Evolutionary conservation across 176 grass and related monocot genomes (phyloP).

Genomic region (Paspalum notatum): DNA sequence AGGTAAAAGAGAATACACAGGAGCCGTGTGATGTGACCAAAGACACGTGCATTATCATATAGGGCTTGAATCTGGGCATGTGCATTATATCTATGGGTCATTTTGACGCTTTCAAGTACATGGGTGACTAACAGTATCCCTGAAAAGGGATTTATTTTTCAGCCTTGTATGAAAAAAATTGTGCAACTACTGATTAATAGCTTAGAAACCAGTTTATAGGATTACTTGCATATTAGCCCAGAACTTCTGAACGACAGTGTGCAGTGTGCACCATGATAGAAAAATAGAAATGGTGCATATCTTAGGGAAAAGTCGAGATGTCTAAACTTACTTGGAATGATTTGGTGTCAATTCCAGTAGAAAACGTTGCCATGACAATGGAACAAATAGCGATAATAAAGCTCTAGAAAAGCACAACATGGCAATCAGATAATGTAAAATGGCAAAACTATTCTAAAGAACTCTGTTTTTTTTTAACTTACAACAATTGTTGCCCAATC

Average conservation of each 20-base stretch:
- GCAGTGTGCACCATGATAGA: not conserved
- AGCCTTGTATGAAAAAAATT: not conserved
- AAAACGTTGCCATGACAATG: constrained; percentile 93
- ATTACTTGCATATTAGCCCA: not conserved
- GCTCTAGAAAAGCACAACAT: constrained; percentile 55
- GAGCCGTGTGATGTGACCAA: not conserved
- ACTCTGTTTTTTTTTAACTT: constrained; percentile 23
- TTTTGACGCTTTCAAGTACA: not conserved
- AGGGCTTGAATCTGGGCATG: too few species aligned
- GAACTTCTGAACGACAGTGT: not conserved
- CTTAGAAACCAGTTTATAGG: not conserved
- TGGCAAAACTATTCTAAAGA: not conserved
- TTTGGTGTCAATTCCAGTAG: constrained; percentile 80
- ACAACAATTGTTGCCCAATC: constrained; percentile 73
- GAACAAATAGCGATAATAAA: constrained; percentile 85
- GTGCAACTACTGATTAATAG: not conserved
- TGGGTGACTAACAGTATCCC: not conserved
- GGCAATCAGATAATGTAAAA: not conserved
- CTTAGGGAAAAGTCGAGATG: not conserved
- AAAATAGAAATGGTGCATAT: not conserved
- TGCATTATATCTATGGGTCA: not conserved
- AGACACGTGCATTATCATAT: not conserved
- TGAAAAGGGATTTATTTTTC: not conserved
- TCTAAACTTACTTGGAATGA: constrained; percentile 67
- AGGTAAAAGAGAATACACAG: too few species aligned